Evolutionary conservation across 306 rosid genomes (phyloP).

Genomic region (Lathyrus sativus): DNA sequence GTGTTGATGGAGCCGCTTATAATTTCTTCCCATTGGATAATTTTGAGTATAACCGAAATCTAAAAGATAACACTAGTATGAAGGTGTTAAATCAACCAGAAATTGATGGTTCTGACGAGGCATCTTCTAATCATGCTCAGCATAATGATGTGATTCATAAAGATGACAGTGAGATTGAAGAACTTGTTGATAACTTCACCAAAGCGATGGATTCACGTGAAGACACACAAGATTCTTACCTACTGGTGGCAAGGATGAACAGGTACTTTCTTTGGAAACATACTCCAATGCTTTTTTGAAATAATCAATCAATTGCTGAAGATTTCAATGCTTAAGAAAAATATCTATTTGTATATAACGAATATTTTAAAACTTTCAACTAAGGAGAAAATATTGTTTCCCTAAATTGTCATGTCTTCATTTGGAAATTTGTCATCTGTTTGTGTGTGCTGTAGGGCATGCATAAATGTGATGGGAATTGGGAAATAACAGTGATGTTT

Average conservation of each 20-base stretch:
- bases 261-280: slow-evolving; percentile 51
- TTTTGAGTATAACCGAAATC: slow-evolving; percentile 29
- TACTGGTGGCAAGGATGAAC: slow-evolving; percentile 37
- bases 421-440: not conserved
- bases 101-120: slow-evolving; percentile 42
- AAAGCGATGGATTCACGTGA: slow-evolving; percentile 32
- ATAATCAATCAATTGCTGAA: slow-evolving; percentile 14
- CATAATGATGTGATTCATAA: too few species aligned
- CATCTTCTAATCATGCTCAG: slow-evolving; percentile 30
- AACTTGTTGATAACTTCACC: slow-evolving; percentile 35
- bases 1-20: slow-evolving; percentile 43
- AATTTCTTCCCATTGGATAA: slow-evolving; percentile 37
- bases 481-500: slow-evolving; percentile 33
- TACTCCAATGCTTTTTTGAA: slow-evolving; percentile 15
- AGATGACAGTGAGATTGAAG: too few species aligned
- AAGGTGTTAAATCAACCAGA: slow-evolving; percentile 32
- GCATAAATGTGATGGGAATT: not conserved
- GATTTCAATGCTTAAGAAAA: slow-evolving; percentile 9
- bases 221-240: slow-evolving; percentile 23
- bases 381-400: too few species aligned
- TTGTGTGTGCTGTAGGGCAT: not conserved
- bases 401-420: too few species aligned
- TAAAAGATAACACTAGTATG: slow-evolving; percentile 40
- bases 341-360: not conserved
- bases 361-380: too few species aligned